Evolutionary conservation across 352 stramenopile species (phyloP).

Genomic region (Aphanomyces cochlioides): DNA sequence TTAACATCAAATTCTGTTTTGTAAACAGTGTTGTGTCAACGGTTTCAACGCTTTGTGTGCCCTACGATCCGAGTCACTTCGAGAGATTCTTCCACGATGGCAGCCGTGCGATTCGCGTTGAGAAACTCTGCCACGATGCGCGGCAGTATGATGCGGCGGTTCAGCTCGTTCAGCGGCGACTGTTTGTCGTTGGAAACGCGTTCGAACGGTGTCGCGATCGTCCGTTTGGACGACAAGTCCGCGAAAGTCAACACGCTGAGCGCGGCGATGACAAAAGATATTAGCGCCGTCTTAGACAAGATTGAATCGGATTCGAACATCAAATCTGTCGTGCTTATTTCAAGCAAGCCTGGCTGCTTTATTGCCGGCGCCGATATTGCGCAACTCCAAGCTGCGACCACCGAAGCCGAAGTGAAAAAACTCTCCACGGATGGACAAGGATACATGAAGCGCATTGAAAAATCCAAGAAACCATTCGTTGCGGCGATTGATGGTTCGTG

Average conservation of each 20-base stretch:
- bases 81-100: neutral
- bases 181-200: slow-evolving; percentile 89
- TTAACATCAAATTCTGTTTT: slow-evolving; percentile 6
- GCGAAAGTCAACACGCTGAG: slow-evolving; percentile 93
- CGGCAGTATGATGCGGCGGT: neutral
- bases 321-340: slow-evolving; percentile 97
- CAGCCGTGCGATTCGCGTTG: slow-evolving; percentile 16
- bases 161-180: slow-evolving; percentile 44
- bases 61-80: neutral
- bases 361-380: slow-evolving; percentile 98
- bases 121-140: neutral
- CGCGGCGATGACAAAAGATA: slow-evolving; percentile 87
- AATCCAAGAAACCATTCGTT: slow-evolving; percentile 93
- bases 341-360: slow-evolving; percentile 95
- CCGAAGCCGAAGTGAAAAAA: slow-evolving; percentile 89
- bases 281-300: slow-evolving; percentile 80
- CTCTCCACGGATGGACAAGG: slow-evolving; percentile 91
- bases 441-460: slow-evolving; percentile 88
- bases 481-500: slow-evolving; percentile 96
- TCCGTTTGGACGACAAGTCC: slow-evolving; percentile 89
- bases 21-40: slow-evolving; percentile 15
- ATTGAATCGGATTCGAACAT: slow-evolving; percentile 88
- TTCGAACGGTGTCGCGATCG: slow-evolving; percentile 83
- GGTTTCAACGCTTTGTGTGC: neutral
- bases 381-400: slow-evolving; percentile 86